Evolutionary conservation across 1,139 yeast genomes (phyloP).

Genomic region (Zhuliangozyma parablackwelliae): DNA sequence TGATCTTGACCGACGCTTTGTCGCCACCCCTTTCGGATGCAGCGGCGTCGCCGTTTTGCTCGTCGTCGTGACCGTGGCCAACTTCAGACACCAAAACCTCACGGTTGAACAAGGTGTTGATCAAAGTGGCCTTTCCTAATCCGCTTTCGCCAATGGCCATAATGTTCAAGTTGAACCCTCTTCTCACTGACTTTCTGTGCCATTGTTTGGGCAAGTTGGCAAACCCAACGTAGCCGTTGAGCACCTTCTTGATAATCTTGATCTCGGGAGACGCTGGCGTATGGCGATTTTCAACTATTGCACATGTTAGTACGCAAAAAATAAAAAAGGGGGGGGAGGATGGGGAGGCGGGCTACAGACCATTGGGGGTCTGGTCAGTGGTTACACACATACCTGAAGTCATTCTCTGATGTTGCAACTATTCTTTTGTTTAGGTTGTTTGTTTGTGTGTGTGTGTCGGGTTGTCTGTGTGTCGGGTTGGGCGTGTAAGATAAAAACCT

Average conservation of each 20-base stretch:
- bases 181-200: conserved; percentile 91
- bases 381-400: too few species aligned
- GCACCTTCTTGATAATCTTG: conserved; percentile 71
- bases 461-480: too few species aligned
- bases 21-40: conserved; percentile 16
- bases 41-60: conserved; percentile 13
- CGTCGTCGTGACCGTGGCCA: conserved; percentile 14
- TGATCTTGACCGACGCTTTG: conserved; percentile 49
- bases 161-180: conserved; percentile 88
- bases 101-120: conserved; percentile 85
- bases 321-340: too few species aligned
- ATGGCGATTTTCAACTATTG: conserved; percentile 3
- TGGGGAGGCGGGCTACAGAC: too few species aligned
- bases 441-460: too few species aligned
- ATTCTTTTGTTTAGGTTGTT: too few species aligned
- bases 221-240: conserved; percentile 93
- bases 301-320: too few species aligned
- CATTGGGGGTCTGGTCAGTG: too few species aligned
- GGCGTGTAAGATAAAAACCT: too few species aligned
- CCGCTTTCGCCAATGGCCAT: conserved; percentile 93
- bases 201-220: conserved; percentile 98
- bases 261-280: conserved; percentile 22
- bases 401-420: too few species aligned
- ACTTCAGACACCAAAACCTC: conserved; percentile 42
- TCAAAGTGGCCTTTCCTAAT: conserved; percentile 87